phyloP scores from a whole-genome alignment of 306 rosid genomes.

The Echinosophora koreensis region DNA sequence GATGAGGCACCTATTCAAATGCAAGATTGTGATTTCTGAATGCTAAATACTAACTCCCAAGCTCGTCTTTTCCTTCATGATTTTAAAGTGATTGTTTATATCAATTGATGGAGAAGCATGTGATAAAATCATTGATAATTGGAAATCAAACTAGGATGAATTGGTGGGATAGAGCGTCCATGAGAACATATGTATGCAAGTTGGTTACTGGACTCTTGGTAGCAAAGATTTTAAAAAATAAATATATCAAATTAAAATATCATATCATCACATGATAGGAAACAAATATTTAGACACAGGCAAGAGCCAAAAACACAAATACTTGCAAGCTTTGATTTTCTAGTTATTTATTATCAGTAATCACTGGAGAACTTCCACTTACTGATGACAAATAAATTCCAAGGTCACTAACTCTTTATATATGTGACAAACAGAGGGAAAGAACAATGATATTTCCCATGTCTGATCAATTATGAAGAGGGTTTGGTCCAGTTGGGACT shows the following conservation, averaged over 20 bases:
- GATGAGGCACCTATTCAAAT: no score
- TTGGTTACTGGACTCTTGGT: background rate
- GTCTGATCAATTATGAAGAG: constrained; percentile 67
- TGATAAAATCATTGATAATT: no score
- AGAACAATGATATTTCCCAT: background rate
- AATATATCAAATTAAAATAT: background rate
- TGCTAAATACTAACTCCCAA: no score
- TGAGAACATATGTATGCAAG: no score
- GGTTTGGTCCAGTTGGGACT: constrained; percentile 79
- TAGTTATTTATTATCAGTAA: no score
- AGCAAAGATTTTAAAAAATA: background rate
- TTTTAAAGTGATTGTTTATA: no score
- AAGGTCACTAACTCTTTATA: background rate
- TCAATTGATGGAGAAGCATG: no score
- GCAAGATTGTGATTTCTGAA: no score
- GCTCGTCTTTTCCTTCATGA: no score
- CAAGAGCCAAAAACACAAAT: constrained; percentile 8
- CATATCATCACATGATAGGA: constrained; percentile 37
- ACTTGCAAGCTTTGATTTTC: background rate
- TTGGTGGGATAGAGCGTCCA: background rate
- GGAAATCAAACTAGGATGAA: background rate
- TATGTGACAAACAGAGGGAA: background rate
- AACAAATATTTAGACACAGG: background rate
- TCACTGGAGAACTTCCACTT: no score
- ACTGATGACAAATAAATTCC: background rate